Conservation (phyloP, 257 asterid species). For the Solanum ahanhuiri region DNA sequence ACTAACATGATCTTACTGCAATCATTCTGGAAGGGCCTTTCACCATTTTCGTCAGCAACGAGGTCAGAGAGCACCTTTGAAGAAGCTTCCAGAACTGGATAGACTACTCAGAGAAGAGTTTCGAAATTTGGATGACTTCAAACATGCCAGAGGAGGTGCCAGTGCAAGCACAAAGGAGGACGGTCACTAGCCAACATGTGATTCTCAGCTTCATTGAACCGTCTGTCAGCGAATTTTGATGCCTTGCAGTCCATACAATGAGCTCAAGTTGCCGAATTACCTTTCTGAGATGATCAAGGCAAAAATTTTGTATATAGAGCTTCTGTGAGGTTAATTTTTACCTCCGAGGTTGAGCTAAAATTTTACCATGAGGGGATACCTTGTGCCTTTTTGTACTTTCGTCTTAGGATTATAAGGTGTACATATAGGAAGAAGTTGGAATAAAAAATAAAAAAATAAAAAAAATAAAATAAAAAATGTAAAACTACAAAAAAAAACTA, state of each 20-base stretch:
- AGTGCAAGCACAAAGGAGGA: conserved; percentile 16
- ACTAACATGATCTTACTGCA: neutral
- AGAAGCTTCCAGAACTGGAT: conserved; percentile 63
- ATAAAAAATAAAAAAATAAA: neutral
- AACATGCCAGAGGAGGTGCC: conserved; percentile 36
- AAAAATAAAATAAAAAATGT: neutral
- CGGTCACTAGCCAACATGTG: conserved; percentile 4
- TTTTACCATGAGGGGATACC: neutral
- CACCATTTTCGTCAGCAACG: conserved; percentile 54
- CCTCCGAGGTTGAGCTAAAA: conserved; percentile 2
- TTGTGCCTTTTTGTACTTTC: neutral
- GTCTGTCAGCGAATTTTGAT: neutral
- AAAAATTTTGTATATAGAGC: conserved; percentile 2
- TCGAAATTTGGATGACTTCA: conserved; percentile 59
- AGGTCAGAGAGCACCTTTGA: conserved; percentile 27
- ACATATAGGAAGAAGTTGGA: neutral
- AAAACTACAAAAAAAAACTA: neutral
- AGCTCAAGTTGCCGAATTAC: neutral
- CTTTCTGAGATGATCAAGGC: neutral
- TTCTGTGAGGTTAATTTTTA: neutral
- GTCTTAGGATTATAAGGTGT: neutral
- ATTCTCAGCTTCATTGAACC: neutral
- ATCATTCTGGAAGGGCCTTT: conserved; percentile 55
- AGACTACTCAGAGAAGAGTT: conserved; percentile 55
- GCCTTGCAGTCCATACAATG: conserved; percentile 4